These are phyloP conservation scores for Ogataea paradorogensis DNA, from an alignment of 805 yeast genomes.

Conservation along the genomic window DNA sequence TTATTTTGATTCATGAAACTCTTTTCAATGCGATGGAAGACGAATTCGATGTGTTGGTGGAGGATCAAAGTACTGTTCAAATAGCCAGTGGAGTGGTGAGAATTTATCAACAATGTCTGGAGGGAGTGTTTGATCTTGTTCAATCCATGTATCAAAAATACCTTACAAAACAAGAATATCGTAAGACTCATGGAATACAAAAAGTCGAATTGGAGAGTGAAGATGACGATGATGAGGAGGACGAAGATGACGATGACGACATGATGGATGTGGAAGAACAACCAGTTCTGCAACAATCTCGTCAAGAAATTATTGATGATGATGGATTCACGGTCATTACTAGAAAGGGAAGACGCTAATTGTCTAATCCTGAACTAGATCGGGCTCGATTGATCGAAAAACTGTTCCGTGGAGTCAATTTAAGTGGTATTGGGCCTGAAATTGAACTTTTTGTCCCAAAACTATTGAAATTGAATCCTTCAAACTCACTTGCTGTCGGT, in stretches of 20 bases:
- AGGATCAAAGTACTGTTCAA: slow-evolving; percentile 81
- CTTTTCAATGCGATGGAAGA: slow-evolving; percentile 88
- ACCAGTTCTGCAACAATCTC: slow-evolving; percentile 15
- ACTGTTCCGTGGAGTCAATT: slow-evolving; percentile 23
- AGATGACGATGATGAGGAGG: slow-evolving; percentile 40
- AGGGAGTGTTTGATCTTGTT: slow-evolving; percentile 49
- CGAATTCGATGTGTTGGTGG: slow-evolving; percentile 86
- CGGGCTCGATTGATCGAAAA: slow-evolving; percentile 2
- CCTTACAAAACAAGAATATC: slow-evolving; percentile 48
- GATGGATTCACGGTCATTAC: slow-evolving; percentile 93
- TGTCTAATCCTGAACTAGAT: neutral
- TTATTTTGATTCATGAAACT: slow-evolving; percentile 79
- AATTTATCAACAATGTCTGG: slow-evolving; percentile 61
- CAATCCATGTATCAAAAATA: slow-evolving; percentile 61
- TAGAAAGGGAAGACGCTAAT: slow-evolving; percentile 55
- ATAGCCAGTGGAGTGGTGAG: slow-evolving; percentile 66
- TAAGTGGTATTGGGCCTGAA: slow-evolving; percentile 18
- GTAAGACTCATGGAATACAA: slow-evolving; percentile 27
- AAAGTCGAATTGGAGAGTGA: slow-evolving; percentile 53
- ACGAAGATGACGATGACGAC: slow-evolving; percentile 34
- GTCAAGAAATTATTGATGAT: slow-evolving; percentile 78
- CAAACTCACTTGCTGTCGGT: slow-evolving; percentile 8
- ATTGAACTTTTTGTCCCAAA: slow-evolving; percentile 4
- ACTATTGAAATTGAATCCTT: slow-evolving; percentile 7
- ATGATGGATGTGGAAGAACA: slow-evolving; percentile 30